Evolutionary conservation across 345 rosid species (phyloP).

Genomic region (Salix purpurea): DNA sequence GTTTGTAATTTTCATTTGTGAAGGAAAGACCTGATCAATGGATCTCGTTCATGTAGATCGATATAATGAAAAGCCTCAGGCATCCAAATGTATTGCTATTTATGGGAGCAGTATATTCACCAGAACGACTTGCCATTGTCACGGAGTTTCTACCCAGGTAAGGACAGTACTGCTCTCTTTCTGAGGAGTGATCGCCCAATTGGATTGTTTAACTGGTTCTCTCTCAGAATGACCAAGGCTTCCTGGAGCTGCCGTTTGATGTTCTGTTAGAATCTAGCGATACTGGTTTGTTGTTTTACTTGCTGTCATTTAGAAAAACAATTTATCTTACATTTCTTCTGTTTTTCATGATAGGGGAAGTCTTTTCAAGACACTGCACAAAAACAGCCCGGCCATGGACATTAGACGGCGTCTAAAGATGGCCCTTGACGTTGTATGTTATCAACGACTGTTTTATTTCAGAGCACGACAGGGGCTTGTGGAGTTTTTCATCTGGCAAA

Average conservation of each 20-base stretch:
- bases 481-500: not conserved
- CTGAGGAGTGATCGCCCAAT: not conserved
- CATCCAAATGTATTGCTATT: constrained; percentile 87
- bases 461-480: not conserved
- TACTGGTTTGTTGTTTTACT: not conserved
- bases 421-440: constrained; percentile 86
- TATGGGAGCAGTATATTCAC: constrained; percentile 90
- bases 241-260: not conserved
- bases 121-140: constrained; percentile 68
- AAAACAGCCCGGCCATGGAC: constrained; percentile 58
- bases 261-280: not conserved
- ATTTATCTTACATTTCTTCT: not conserved
- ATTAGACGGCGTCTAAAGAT: constrained; percentile 64
- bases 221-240: not conserved
- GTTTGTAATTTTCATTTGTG: not conserved
- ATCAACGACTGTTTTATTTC: constrained; percentile 3
- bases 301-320: not conserved
- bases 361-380: constrained; percentile 86
- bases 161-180: not conserved
- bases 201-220: not conserved
- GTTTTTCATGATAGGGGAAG: constrained; percentile 65
- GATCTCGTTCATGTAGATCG: constrained; percentile 37
- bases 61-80: constrained; percentile 78
- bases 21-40: not conserved
- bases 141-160: constrained; percentile 88